phyloP scores from a whole-genome alignment of 306 rosid genomes.

The Prunus armeniaca region DNA sequence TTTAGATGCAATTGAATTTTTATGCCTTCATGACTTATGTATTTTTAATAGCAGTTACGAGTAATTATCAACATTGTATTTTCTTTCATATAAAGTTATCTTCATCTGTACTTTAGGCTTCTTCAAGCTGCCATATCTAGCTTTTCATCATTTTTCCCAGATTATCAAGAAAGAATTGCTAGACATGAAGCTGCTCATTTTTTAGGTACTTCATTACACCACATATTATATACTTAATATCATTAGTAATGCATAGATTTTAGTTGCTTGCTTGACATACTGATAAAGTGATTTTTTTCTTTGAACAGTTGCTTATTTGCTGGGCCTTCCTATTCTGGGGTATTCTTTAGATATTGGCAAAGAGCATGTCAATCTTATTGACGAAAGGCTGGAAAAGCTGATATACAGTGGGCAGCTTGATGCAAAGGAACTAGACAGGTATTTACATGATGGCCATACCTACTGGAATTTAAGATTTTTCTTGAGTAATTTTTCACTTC shows the following conservation, averaged over 20 bases:
- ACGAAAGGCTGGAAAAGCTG: conserved; percentile 74
- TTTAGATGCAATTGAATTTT: conserved; percentile 6
- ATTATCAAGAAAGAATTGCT: conserved; percentile 88
- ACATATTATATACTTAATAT: background rate
- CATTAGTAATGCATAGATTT: background rate
- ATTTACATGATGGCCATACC: background rate
- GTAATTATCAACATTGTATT: background rate
- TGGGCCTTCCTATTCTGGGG: conserved; percentile 80
- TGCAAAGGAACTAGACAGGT: conserved; percentile 55
- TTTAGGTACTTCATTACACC: conserved; percentile 43
- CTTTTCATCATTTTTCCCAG: conserved; percentile 83
- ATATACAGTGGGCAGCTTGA: conserved; percentile 92
- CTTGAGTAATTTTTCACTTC: background rate
- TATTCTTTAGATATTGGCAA: conserved; percentile 93
- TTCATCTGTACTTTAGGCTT: conserved; percentile 57
- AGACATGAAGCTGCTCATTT: conserved; percentile 97
- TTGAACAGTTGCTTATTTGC: conserved; percentile 70
- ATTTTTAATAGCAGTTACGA: background rate
- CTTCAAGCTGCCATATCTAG: conserved; percentile 91
- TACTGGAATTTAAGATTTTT: background rate
- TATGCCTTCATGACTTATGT: background rate
- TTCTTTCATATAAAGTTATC: conserved; percentile 23
- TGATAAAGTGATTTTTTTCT: background rate
- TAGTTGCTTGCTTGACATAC: conserved; percentile 43
- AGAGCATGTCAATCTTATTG: conserved; percentile 93